Evolutionary conservation across 129 eudicot species (phyloP).

Genomic region (Erigeron canadensis): DNA sequence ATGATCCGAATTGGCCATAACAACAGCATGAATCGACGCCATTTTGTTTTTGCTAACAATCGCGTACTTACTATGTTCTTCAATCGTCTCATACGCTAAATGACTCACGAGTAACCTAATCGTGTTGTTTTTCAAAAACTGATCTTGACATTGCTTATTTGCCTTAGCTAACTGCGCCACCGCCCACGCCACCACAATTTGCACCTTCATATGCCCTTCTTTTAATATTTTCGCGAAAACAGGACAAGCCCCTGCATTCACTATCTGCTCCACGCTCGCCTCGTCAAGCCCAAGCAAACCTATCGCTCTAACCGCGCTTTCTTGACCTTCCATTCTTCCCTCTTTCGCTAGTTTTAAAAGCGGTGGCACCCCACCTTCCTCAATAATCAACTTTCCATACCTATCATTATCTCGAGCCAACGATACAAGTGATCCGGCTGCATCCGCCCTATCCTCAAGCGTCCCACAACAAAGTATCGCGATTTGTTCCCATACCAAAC

Average conservation of each 20-base stretch:
- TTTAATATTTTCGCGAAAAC: conserved; percentile 56
- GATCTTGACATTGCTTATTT: conserved; percentile 56
- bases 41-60: conserved; percentile 35
- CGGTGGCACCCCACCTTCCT: conserved; percentile 71
- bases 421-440: conserved; percentile 63
- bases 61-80: conserved; percentile 62
- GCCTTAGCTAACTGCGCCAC: conserved; percentile 51
- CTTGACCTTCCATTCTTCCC: conserved; percentile 64
- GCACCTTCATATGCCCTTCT: conserved; percentile 65
- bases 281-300: conserved; percentile 60
- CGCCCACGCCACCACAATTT: conserved; percentile 67
- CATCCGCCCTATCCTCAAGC: conserved; percentile 54
- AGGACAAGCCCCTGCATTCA: conserved; percentile 47
- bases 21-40: conserved; percentile 40
- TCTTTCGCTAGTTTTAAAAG: conserved; percentile 61
- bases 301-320: conserved; percentile 57
- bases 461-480: conserved; percentile 53
- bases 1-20: conserved; percentile 33
- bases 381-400: conserved; percentile 53
- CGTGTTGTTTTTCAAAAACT: conserved; percentile 50
- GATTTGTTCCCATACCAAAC: conserved; percentile 63
- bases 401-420: conserved; percentile 64
- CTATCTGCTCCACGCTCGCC: conserved; percentile 54
- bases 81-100: conserved; percentile 59
- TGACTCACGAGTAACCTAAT: conserved; percentile 64